Percentiles rank a stretch among this genome's conserved stretches.
phyloP scores from a whole-genome alignment of 2,329 filamentous ascomycete genomes.

The Botrytis fabae region DNA sequence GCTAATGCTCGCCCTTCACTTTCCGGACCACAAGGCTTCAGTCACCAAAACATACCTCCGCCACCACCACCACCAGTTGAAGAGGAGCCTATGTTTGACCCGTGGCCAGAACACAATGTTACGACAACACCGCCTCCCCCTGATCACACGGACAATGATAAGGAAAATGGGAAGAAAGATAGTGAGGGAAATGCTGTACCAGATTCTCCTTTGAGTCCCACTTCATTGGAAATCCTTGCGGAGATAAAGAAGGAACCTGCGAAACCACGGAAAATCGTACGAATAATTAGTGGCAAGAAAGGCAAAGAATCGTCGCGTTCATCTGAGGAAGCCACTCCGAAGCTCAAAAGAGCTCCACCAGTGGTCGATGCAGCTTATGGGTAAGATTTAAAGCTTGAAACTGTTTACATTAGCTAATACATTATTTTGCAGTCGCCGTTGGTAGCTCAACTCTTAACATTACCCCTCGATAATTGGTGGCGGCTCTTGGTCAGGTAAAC shows the following conservation, averaged over 20 bases:
- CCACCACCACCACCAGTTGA: conserved; percentile 12
- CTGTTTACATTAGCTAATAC: conserved; percentile 30
- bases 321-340: conserved; percentile 40
- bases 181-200: background rate
- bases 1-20: conserved; percentile 36
- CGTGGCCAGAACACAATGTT: conserved; percentile 22
- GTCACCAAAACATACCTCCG: conserved; percentile 15
- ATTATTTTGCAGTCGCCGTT: conserved; percentile 41
- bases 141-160: conserved; percentile 2
- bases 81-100: conserved; percentile 18
- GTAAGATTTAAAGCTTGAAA: conserved; percentile 28
- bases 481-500: conserved; percentile 22
- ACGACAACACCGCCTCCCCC: conserved; percentile 20
- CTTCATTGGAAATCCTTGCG: conserved; percentile 37
- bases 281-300: conserved; percentile 28
- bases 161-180: conserved; percentile 14
- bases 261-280: conserved; percentile 26
- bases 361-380: conserved; percentile 45
- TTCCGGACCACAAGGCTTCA: conserved; percentile 29
- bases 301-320: conserved; percentile 35
- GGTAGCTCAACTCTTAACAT: conserved; percentile 36
- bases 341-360: conserved; percentile 42
- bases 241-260: conserved; percentile 28
- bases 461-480: background rate
- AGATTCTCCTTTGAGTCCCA: conserved; percentile 32